Evolutionary conservation across 2,329 filamentous ascomycete species (phyloP).

Genomic region (Fusarium sororula): DNA sequence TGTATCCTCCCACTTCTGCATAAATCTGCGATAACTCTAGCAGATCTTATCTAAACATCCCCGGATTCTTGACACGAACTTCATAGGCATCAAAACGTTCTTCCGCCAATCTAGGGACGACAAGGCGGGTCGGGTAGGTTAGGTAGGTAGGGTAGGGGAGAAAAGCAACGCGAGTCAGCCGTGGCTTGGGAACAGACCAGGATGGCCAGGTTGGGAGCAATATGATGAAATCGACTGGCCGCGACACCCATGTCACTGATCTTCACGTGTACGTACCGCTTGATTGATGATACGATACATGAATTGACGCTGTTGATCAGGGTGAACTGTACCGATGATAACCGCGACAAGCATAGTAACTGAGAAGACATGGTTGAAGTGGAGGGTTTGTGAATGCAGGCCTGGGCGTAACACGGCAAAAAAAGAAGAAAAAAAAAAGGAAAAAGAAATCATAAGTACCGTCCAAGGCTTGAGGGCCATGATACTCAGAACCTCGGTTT

Average conservation of each 20-base stretch:
- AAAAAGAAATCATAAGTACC: background rate
- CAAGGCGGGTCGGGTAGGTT: background rate
- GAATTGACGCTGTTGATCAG: background rate
- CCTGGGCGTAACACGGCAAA: too few relatives aligned
- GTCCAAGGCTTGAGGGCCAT: fast-evolving
- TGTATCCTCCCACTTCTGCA: background rate
- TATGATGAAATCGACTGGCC: background rate
- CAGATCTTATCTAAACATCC: background rate
- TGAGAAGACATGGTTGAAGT: background rate
- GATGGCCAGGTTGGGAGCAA: background rate
- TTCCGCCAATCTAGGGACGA: background rate
- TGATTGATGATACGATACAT: background rate
- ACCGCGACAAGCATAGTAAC: background rate
- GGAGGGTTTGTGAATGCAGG: too few relatives aligned
- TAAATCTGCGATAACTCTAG: background rate
- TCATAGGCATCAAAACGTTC: background rate
- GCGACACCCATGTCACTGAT: background rate
- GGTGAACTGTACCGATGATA: background rate
- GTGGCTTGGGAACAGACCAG: background rate
- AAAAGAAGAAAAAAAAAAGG: fast-evolving
- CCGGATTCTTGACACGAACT: background rate
- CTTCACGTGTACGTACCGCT: too few relatives aligned
- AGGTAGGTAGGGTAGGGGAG: background rate
- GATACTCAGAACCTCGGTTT: fast-evolving
- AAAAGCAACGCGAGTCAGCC: background rate